A percentile compares a stretch with the other conserved stretches of the same genome.
Evolutionary conservation across 495 filamentous ascomycete species (phyloP).

Genomic region (Cryomyces minteri): DNA sequence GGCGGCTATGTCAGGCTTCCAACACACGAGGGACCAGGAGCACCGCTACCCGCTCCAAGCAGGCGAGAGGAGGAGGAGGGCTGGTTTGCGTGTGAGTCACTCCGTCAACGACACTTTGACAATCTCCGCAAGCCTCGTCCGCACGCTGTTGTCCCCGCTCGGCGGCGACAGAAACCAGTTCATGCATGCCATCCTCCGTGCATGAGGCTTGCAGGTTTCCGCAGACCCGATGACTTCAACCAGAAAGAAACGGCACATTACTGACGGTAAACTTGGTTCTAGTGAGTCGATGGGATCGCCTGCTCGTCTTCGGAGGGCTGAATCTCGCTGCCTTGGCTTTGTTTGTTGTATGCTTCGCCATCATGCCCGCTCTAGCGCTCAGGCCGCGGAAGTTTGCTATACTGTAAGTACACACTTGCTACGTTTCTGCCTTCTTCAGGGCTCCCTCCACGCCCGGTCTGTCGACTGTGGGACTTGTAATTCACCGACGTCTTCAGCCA

Average conservation of each 20-base stretch:
- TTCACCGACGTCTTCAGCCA: too few species aligned
- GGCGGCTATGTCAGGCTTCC: slow-evolving; percentile 86
- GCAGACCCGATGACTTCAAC: neutral
- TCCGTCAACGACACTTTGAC: slow-evolving; percentile 8
- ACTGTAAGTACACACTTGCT: slow-evolving; percentile 46
- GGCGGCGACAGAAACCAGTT: neutral
- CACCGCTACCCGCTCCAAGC: slow-evolving; percentile 68
- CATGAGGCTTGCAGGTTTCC: slow-evolving; percentile 14
- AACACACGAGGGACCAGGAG: slow-evolving; percentile 64
- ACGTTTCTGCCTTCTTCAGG: slow-evolving; percentile 8
- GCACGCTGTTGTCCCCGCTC: neutral
- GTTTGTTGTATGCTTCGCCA: slow-evolving; percentile 79
- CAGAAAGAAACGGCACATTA: neutral
- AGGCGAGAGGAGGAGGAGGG: slow-evolving; percentile 88
- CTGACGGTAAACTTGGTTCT: slow-evolving; percentile 13
- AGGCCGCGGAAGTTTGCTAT: slow-evolving; percentile 89
- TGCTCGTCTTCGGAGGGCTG: slow-evolving; percentile 81
- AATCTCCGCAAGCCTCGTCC: neutral
- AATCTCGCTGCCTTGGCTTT: slow-evolving; percentile 79
- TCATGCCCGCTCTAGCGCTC: slow-evolving; percentile 56
- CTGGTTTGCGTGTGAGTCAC: slow-evolving; percentile 84
- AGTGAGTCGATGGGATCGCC: slow-evolving; percentile 96
- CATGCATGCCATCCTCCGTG: slow-evolving; percentile 4
- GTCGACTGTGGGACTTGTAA: neutral
- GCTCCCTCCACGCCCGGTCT: slow-evolving; percentile 4